Conservation (phyloP, 805 yeast genomes). For the Saccharomycopsis schoenii region DNA sequence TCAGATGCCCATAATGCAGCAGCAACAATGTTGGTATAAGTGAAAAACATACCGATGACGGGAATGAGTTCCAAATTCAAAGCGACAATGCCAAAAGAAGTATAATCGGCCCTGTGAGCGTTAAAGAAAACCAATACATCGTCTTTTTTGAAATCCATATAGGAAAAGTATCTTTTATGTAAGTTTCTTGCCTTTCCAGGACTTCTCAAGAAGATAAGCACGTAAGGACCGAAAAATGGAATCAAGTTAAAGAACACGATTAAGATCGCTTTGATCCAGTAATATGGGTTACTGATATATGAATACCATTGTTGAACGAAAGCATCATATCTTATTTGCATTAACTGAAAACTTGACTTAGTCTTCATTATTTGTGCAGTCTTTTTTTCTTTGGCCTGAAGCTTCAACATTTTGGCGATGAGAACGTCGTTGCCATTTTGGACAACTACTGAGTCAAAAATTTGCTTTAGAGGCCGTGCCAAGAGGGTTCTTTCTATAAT, state of each 20-base stretch:
- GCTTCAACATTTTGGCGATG: not conserved
- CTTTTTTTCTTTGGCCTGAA: not conserved
- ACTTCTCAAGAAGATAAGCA: slow-evolving; percentile 16
- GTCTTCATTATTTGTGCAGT: not conserved
- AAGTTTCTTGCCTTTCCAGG: slow-evolving; percentile 18
- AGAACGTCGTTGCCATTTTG: slow-evolving; percentile 10
- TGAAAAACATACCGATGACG: slow-evolving; percentile 17
- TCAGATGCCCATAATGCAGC: slow-evolving; percentile 19
- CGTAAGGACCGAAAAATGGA: slow-evolving; percentile 18
- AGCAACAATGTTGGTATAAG: slow-evolving; percentile 18
- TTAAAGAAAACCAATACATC: slow-evolving; percentile 11
- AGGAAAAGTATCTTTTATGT: slow-evolving; percentile 12
- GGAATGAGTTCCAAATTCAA: slow-evolving; percentile 18
- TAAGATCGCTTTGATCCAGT: slow-evolving; percentile 11
- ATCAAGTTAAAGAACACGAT: slow-evolving; percentile 15
- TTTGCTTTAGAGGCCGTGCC: slow-evolving; percentile 24
- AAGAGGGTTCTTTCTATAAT: slow-evolving; percentile 25
- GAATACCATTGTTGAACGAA: slow-evolving; percentile 3
- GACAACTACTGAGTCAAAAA: slow-evolving; percentile 24
- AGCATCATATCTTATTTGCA: not conserved
- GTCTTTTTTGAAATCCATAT: slow-evolving; percentile 7
- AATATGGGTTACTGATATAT: slow-evolving; percentile 9
- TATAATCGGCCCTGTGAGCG: slow-evolving; percentile 15
- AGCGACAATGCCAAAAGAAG: slow-evolving; percentile 18
- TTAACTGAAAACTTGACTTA: not conserved